These are phyloP conservation scores for Sclerotinia minor DNA, from an alignment of 2,329 filamentous ascomycete species.

Conservation along the genomic window DNA sequence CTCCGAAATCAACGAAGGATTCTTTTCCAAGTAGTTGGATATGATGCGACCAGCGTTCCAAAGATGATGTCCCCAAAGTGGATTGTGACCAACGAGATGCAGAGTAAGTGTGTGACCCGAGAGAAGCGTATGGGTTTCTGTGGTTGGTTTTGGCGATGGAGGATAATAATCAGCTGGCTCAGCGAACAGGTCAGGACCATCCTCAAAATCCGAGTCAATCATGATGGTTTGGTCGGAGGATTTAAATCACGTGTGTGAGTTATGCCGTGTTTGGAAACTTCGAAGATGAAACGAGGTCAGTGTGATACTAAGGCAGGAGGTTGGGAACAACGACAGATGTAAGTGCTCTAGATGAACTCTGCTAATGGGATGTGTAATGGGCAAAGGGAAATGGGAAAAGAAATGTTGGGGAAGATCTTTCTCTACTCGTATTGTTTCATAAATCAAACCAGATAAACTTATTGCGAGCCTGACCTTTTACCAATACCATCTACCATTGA, in stretches of 20 bases:
- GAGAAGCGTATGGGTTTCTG: slow-evolving; percentile 68
- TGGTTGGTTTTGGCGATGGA: slow-evolving; percentile 73
- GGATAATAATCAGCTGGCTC: slow-evolving; percentile 81
- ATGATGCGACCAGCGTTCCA: slow-evolving; percentile 88
- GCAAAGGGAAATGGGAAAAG: background rate
- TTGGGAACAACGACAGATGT: background rate
- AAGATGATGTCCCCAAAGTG: slow-evolving; percentile 84
- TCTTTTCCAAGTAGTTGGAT: slow-evolving; percentile 73
- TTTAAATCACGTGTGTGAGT: slow-evolving; percentile 31
- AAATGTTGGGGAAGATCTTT: background rate
- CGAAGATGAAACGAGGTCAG: slow-evolving; percentile 15
- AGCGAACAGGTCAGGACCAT: slow-evolving; percentile 61
- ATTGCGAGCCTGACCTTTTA: background rate
- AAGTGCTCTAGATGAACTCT: background rate
- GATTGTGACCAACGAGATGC: slow-evolving; percentile 81
- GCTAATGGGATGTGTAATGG: background rate
- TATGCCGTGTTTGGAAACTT: background rate
- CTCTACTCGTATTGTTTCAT: background rate
- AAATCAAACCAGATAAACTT: background rate
- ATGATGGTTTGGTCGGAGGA: slow-evolving; percentile 14
- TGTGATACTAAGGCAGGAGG: background rate
- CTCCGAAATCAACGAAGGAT: slow-evolving; percentile 60
- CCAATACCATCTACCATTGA: no score
- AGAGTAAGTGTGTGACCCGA: slow-evolving; percentile 58
- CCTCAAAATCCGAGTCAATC: slow-evolving; percentile 29